Percentiles rank a stretch among this genome's conserved stretches.
Evolutionary conservation across 306 rosid genomes (phyloP).

Genomic region (Gynostemma pentaphyllum): DNA sequence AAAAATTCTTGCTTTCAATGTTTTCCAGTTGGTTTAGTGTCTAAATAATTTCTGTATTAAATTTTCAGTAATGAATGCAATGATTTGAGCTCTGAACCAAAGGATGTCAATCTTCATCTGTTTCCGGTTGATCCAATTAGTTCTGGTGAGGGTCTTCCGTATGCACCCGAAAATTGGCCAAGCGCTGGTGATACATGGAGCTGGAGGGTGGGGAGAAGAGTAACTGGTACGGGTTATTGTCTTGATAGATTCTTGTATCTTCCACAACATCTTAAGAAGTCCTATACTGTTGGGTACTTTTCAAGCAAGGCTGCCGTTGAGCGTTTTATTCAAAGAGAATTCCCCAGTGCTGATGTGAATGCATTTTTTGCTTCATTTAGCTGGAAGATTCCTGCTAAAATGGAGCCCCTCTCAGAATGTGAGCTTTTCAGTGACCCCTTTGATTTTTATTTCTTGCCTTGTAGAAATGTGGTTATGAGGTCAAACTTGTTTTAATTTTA

Average conservation of each 20-base stretch:
- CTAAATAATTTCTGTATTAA: no score
- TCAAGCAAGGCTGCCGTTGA: slow-evolving; percentile 69
- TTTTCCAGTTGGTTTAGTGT: no score
- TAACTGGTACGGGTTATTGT: slow-evolving; percentile 33
- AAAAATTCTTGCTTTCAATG: no score
- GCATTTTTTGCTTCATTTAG: slow-evolving; percentile 58
- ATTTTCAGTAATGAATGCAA: no score
- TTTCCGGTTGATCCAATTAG: no score
- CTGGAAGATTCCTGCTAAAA: slow-evolving; percentile 64
- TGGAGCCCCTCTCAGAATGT: no score
- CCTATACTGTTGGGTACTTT: slow-evolving; percentile 8
- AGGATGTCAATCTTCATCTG: no score
- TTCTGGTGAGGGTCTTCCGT: slow-evolving; percentile 67
- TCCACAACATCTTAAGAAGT: slow-evolving; percentile 28
- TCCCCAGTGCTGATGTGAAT: slow-evolving; percentile 29
- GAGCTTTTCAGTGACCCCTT: no score
- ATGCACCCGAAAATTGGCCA: slow-evolving; percentile 84
- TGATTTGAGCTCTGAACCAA: no score
- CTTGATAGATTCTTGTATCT: slow-evolving; percentile 72
- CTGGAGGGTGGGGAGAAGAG: slow-evolving; percentile 72
- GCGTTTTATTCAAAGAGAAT: slow-evolving; percentile 35
- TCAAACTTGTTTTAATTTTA: no score
- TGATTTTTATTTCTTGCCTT: no score
- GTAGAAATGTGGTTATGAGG: no score
- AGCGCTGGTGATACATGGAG: slow-evolving; percentile 63